Evolutionary conservation across 2,329 filamentous ascomycete genomes (phyloP).

Genomic region (Chalaropsis ovoidea): DNA sequence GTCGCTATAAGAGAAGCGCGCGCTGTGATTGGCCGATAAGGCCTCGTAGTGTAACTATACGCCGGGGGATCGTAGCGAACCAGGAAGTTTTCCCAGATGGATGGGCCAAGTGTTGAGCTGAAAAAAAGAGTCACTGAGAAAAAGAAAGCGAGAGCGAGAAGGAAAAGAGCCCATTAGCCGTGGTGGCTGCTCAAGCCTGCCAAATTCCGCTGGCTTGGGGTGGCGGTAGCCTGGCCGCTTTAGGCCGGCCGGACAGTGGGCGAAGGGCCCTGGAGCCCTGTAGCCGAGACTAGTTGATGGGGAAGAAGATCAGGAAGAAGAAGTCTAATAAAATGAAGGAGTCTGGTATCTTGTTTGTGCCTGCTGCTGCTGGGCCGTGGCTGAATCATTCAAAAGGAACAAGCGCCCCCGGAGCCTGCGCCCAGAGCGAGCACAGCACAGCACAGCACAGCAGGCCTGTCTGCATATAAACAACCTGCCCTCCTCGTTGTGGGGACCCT

Average conservation of each 20-base stretch:
- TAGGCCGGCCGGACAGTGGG: neutral
- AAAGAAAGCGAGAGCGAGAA: too few species aligned
- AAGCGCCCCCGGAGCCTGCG: neutral
- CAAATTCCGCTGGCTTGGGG: too few species aligned
- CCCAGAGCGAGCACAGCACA: too few species aligned
- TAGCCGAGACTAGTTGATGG: neutral
- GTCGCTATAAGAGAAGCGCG: neutral
- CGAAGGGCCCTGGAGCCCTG: neutral
- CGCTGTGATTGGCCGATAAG: constrained; percentile 8
- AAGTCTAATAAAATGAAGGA: neutral
- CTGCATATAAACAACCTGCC: too few species aligned
- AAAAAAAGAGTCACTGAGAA: neutral
- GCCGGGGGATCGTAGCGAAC: neutral
- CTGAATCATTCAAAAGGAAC: neutral
- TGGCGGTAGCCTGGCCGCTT: neutral
- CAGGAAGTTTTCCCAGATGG: neutral
- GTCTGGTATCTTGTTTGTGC: neutral
- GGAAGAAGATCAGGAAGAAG: neutral
- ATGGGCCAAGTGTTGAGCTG: neutral
- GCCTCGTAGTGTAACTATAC: neutral
- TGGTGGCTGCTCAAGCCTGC: too few species aligned
- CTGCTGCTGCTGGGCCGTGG: neutral
- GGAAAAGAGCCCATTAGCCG: too few species aligned
- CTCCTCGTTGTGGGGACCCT: too few species aligned
- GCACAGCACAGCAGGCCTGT: too few species aligned